phyloP scores from a whole-genome alignment of 2,329 filamentous ascomycete species.

The Talaromyces sp. region DNA sequence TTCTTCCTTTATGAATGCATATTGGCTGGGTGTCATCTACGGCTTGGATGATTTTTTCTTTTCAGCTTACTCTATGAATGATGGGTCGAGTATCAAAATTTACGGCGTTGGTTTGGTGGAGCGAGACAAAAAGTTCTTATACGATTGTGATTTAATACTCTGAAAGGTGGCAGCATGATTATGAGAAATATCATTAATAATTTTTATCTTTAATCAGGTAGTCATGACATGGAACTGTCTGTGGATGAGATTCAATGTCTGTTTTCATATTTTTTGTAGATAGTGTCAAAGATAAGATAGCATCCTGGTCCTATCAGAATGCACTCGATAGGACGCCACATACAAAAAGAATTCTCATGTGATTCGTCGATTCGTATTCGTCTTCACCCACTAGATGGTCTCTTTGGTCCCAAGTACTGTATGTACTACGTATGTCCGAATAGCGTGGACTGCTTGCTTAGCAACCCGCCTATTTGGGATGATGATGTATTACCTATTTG shows the following conservation, averaged over 20 bases:
- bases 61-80: constrained; percentile 2
- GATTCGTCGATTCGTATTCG: too few species aligned
- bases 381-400: too few species aligned
- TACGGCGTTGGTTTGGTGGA: constrained; percentile 1
- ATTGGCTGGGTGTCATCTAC: constrained; percentile 13
- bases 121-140: neutral
- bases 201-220: neutral
- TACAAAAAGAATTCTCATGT: too few species aligned
- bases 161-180: neutral
- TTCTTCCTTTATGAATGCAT: constrained; percentile 9
- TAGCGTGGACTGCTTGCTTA: neutral
- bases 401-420: neutral
- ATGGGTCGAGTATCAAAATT: neutral
- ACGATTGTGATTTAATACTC: neutral
- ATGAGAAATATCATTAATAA: neutral
- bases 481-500: neutral
- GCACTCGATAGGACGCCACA: neutral
- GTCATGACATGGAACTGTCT: neutral
- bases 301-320: neutral
- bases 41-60: neutral
- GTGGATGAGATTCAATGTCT: neutral
- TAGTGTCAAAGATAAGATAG: neutral
- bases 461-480: neutral
- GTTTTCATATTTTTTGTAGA: neutral
- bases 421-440: neutral